A percentile compares a stretch with the other conserved stretches of the same genome.
Evolutionary conservation across 768 basidiomycete species (phyloP).

Genomic region (Leccinum incarnatum): DNA sequence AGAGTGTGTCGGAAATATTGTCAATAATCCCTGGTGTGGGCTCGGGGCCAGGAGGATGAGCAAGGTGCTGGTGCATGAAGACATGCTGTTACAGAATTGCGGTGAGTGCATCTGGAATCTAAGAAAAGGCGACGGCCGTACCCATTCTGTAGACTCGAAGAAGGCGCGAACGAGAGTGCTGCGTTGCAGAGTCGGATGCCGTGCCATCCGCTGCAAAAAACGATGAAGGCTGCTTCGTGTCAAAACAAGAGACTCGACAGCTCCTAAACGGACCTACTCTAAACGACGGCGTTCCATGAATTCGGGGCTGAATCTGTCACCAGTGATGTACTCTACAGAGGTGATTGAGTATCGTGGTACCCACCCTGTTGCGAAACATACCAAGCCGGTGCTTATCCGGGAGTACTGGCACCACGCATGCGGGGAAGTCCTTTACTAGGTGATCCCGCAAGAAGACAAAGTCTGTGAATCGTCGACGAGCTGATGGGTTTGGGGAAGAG

Average conservation of each 20-base stretch:
- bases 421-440: conserved; percentile 88
- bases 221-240: conserved; percentile 69
- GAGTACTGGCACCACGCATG: conserved; percentile 95
- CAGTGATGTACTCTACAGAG: conserved; percentile 87
- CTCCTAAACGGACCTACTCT: conserved; percentile 57
- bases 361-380: conserved; percentile 38
- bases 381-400: conserved; percentile 97
- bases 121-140: conserved; percentile 34
- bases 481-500: conserved; percentile 66
- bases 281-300: conserved; percentile 91
- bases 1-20: conserved; percentile 90
- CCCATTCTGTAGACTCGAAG: conserved; percentile 99
- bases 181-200: conserved; percentile 92
- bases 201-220: conserved; percentile 85
- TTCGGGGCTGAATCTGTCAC: conserved; percentile 94
- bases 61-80: conserved; percentile 94
- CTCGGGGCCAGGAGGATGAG: conserved; percentile 88
- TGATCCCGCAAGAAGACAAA: conserved; percentile 92
- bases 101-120: conserved; percentile 1
- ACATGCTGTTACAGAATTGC: conserved; percentile 62
- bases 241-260: not conserved
- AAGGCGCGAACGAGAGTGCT: conserved; percentile 91
- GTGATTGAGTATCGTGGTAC: conserved; percentile 3
- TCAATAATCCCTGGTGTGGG: conserved; percentile 81
- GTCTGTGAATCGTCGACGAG: conserved; percentile 92